Evolutionary conservation across 2,329 filamentous ascomycete species (phyloP), one percentile per base, ranked within the genome.

Genomic region (Pseudomassariella vexata): DNA sequence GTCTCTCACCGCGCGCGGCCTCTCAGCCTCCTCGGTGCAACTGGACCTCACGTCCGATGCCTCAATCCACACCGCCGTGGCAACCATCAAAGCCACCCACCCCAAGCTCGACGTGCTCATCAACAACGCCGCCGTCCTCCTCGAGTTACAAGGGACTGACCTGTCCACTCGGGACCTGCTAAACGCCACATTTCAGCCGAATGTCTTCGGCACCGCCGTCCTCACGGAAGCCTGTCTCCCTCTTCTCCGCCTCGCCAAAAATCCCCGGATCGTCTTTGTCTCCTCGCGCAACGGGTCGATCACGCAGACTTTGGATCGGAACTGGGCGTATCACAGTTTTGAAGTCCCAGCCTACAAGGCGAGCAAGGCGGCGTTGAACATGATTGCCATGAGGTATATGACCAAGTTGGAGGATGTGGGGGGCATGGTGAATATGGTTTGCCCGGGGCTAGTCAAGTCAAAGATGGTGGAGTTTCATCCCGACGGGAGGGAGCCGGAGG

Each of bases 301-400:
- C 2, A 30, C 40, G 0, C 30, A 44, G 10, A 37, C 54, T 0
- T 38, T 43, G 1, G 53, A 64, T 32, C 45, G 48, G 26, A 39
- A 35, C 0, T 55, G 40, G 0, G 16, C 32, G 2, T 53, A 34
- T 8, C 57, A 57, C 27, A 33, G 30, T 1, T 37, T 43, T 11
- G 50, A 55, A 5, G 54, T 47, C 28, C 57, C 51, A 20, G 45
- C 49, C 1, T 67, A 68, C 32, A 46, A 58, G 9, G 40, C 48
- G 5, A 64, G 58, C 44, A 68, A 68, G 38, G 57, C 62, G 1
- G 64, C 62, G 0, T 16, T 66, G 8, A 62, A 66, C 19, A 63
- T 64, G 53, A 40, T 67, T 3, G 48, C 45, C 19, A 12, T 56
- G 4, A 52, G 56, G 28, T 64, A 56, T 28, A 48, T 46, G 2